These are phyloP conservation scores for Fraxinus pennsylvanica DNA, from an alignment of 257 asterid species.

Conservation along the genomic window DNA sequence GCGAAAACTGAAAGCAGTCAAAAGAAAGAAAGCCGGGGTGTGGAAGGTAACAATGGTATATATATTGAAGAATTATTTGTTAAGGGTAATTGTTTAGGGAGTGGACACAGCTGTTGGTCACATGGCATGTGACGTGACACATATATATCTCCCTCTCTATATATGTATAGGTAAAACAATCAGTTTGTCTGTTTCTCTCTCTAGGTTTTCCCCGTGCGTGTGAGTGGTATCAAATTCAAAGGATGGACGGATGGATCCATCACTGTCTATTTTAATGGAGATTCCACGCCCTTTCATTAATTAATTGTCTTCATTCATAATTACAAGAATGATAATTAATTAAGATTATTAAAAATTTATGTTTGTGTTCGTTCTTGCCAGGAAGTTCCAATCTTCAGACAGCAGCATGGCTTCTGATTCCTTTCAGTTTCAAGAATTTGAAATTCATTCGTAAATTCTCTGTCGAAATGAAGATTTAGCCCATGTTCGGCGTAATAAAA, in stretches of 20 bases:
- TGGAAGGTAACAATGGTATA: slow-evolving; percentile 51
- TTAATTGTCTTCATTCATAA: slow-evolving; percentile 58
- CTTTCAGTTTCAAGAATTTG: background rate
- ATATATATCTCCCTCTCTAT: slow-evolving; percentile 10
- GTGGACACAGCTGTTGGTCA: slow-evolving; percentile 69
- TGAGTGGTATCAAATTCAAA: slow-evolving; percentile 49
- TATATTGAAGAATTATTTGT: slow-evolving; percentile 33
- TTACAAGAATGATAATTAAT: slow-evolving; percentile 33
- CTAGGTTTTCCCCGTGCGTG: slow-evolving; percentile 71
- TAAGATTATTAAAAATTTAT: slow-evolving; percentile 6
- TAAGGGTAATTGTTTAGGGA: background rate
- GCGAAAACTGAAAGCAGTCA: slow-evolving; percentile 45
- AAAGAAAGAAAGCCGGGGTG: slow-evolving; percentile 34
- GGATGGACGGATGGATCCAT: slow-evolving; percentile 51
- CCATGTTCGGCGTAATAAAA: too few species aligned
- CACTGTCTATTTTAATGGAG: slow-evolving; percentile 48
- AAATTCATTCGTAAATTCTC: too few species aligned
- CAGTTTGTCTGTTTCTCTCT: slow-evolving; percentile 58
- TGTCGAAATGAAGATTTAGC: too few species aligned
- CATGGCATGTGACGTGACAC: slow-evolving; percentile 79
- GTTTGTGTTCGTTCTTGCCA: slow-evolving; percentile 8
- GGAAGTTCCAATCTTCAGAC: slow-evolving; percentile 16
- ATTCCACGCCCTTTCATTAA: slow-evolving; percentile 56
- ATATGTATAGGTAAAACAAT: slow-evolving; percentile 22
- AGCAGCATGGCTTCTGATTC: background rate